Conservation (phyloP, 306 rosid genomes). For the Sphenostylis stenocarpa region DNA sequence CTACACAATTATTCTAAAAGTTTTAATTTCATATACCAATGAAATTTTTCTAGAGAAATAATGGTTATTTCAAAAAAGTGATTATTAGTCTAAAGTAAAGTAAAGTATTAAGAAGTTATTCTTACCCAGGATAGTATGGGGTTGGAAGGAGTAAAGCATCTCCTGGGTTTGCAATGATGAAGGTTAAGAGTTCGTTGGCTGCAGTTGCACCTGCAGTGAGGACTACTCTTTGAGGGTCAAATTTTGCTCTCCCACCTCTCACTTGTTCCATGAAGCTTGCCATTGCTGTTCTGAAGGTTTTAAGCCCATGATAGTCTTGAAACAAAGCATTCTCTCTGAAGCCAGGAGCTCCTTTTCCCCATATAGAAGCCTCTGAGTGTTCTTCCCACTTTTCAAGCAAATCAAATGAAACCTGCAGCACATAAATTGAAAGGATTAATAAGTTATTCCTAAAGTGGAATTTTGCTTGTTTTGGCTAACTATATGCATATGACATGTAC, state of each 20-base stretch:
- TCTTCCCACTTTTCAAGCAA: constrained; percentile 73
- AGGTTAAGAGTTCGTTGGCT: constrained; percentile 86
- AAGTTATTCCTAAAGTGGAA: background rate
- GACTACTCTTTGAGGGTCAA: constrained; percentile 69
- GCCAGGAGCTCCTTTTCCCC: constrained; percentile 58
- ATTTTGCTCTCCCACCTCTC: constrained; percentile 71
- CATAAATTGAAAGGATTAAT: background rate
- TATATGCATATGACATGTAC: background rate
- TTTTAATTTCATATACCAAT: background rate
- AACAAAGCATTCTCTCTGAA: constrained; percentile 90
- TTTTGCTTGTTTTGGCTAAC: background rate
- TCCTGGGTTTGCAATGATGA: constrained; percentile 85
- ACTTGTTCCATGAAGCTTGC: constrained; percentile 86
- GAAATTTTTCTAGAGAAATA: background rate
- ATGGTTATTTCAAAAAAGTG: background rate
- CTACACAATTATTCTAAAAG: too few relatives aligned
- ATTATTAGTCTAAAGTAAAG: background rate
- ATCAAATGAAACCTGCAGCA: constrained; percentile 83
- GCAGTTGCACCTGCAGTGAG: constrained; percentile 99
- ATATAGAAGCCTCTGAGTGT: constrained; percentile 51
- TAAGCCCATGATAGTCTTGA: constrained; percentile 93
- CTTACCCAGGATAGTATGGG: constrained; percentile 96
- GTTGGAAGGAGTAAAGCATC: constrained; percentile 91
- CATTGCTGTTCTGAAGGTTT: constrained; percentile 81
- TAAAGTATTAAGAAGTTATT: background rate